These are phyloP conservation scores for Monilinia fructicola DNA, from an alignment of 2,329 filamentous ascomycete genomes.

Conservation along the genomic window DNA sequence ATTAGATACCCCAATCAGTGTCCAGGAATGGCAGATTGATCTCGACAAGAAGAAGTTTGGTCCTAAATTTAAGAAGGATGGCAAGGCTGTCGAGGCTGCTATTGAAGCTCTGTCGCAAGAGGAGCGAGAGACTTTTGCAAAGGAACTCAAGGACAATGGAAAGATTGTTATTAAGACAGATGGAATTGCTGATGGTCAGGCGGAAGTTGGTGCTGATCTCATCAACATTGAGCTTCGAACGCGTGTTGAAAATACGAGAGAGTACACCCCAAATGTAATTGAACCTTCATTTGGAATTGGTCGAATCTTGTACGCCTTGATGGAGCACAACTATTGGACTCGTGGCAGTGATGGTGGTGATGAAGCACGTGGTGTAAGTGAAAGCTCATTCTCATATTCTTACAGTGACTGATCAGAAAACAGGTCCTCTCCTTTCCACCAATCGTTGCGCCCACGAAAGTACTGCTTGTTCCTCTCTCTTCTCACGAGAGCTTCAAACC, in stretches of 20 bases:
- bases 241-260: constrained; percentile 77
- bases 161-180: constrained; percentile 77
- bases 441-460: constrained; percentile 87
- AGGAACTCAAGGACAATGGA: constrained; percentile 70
- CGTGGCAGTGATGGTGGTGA: constrained; percentile 68
- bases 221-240: constrained; percentile 82
- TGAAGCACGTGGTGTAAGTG: constrained; percentile 81
- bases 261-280: constrained; percentile 94
- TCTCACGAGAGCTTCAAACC: constrained; percentile 78
- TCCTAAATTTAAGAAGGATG: constrained; percentile 92
- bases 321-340: constrained; percentile 96
- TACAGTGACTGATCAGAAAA: constrained; percentile 25
- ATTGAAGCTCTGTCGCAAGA: constrained; percentile 70
- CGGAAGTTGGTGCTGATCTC: constrained; percentile 75
- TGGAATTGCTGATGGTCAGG: constrained; percentile 65
- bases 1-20: constrained; percentile 70
- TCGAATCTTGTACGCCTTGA: constrained; percentile 85
- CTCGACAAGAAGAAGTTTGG: constrained; percentile 96
- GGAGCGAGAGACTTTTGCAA: constrained; percentile 74
- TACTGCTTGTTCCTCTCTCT: constrained; percentile 86
- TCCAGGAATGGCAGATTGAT: constrained; percentile 86
- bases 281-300: constrained; percentile 98
- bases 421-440: constrained; percentile 73
- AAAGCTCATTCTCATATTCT: constrained; percentile 4
- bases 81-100: constrained; percentile 78